Base-by-base conservation (phyloP, 2,329 filamentous ascomycete species). In the Sporothrix brunneoviolacea region DNA sequence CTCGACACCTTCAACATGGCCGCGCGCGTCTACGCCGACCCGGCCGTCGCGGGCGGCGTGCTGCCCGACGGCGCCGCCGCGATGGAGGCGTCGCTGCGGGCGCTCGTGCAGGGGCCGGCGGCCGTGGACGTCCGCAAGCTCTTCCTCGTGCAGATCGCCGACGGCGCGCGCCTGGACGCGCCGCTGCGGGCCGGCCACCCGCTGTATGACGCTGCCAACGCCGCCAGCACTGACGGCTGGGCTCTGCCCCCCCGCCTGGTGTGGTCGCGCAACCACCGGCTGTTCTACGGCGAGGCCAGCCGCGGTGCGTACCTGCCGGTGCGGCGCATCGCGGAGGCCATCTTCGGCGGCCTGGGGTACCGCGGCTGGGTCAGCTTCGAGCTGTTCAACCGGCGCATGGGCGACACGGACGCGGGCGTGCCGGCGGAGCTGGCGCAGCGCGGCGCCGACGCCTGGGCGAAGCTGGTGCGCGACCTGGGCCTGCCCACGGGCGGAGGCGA, bases 1-100 rank as follows among this genome's bases (percentile, higher is more conserved):
- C 65, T 84, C 15, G 80, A 84, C 60, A 81, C 77, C 0, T 84
- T 82, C 65, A 81, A 84, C 60, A 77, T 84, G 43, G 73, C 79
- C 1, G 80, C 72, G 1, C 63, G 75, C 2, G 71, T 80, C 22
- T 83, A 73, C 56, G 80, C 76, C 0, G 78, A 83, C 56, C 80
- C 79, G 0, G 65, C 71, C 0, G 59, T 68, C 0, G 51, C 62
- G 0, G 61, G 64, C 4, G 72, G 76, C 3, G 70, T 68, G 54
- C 72, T 62, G 1, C 53, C 61, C 1, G 67, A 70, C 51, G 79
- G 75, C 4, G 70, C 75, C 3, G 68, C 68, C 12, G 69, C 68
- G 15, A 65, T 80, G 15, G 60, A 59, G 3, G 63, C 63, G 0
- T 76, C 76, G 1, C 57, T 82, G 19, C 57, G 63, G n/a, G 65